Evolutionary conservation across 208 protist genomes (phyloP).

Genomic region (Porcisia hertigi): DNA sequence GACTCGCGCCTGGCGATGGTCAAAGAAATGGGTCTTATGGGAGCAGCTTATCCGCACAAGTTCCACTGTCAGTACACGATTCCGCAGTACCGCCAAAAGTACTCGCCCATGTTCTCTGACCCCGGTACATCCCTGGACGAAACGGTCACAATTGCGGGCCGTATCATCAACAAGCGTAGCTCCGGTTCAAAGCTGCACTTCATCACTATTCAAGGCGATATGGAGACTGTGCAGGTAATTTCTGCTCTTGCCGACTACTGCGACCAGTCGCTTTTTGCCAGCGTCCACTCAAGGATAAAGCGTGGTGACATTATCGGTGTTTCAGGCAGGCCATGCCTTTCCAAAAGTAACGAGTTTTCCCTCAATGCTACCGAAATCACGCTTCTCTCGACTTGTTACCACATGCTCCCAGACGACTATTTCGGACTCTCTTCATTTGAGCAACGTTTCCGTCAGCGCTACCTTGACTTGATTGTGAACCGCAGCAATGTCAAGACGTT

Average conservation of each 20-base stretch:
- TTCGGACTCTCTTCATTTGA: slow-evolving; percentile 95
- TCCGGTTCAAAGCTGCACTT: slow-evolving; percentile 97
- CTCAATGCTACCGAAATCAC: slow-evolving; percentile 85
- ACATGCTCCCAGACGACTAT: slow-evolving; percentile 97
- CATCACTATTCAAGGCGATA: slow-evolving; percentile 95
- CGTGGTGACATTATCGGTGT: slow-evolving; percentile 99
- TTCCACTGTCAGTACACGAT: slow-evolving; percentile 90
- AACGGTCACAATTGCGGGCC: slow-evolving; percentile 87
- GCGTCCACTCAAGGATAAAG: slow-evolving; percentile 89
- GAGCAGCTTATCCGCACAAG: slow-evolving; percentile 98
- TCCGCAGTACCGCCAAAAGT: slow-evolving; percentile 89
- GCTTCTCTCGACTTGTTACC: slow-evolving; percentile 97
- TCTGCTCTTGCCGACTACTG: slow-evolving; percentile 65
- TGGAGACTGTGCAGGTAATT: slow-evolving; percentile 95
- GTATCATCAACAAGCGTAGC: slow-evolving; percentile 81
- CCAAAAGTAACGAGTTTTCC: slow-evolving; percentile 91
- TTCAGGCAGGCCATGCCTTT: slow-evolving; percentile 87
- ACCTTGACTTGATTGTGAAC: slow-evolving; percentile 99
- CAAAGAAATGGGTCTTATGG: slow-evolving; percentile 79
- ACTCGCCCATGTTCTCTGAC: slow-evolving; percentile 50
- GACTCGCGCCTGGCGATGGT: slow-evolving; percentile 90
- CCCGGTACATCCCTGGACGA: slow-evolving; percentile 54
- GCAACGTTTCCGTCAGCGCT: slow-evolving; percentile 96
- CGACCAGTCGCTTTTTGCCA: slow-evolving; percentile 72
- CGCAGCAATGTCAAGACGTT: slow-evolving; percentile 94